Conservation (phyloP, 495 filamentous ascomycete species). For the Mytilinidion resinicola region DNA sequence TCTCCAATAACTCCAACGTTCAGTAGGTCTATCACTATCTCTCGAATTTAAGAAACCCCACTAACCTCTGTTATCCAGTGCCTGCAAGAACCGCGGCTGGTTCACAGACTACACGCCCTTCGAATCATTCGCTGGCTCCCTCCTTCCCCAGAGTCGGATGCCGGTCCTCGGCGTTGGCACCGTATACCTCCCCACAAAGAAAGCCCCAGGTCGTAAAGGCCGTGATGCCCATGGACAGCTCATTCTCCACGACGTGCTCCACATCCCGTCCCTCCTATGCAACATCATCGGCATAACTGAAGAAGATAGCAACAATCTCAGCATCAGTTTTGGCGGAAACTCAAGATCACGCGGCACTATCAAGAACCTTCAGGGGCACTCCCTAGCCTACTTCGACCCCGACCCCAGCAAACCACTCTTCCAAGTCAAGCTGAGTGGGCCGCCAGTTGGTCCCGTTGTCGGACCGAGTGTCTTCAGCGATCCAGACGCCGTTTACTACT, state of each 20-base stretch:
- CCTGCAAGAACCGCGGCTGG: background rate
- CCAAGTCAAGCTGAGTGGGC: background rate
- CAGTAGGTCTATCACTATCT: background rate
- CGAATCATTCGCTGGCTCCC: background rate
- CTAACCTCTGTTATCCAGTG: background rate
- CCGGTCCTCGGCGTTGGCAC: background rate
- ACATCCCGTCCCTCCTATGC: background rate
- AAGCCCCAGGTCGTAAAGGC: background rate
- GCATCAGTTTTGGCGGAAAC: too few relatives aligned
- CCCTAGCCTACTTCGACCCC: background rate
- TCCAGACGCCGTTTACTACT: background rate
- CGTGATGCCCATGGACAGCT: background rate
- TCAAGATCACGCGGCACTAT: background rate
- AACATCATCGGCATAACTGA: background rate
- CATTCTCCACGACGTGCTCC: background rate
- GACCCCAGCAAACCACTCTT: background rate
- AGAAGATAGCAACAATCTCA: background rate
- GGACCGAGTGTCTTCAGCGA: background rate
- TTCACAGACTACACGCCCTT: background rate
- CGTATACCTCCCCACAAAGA: background rate
- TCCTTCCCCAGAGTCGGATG: background rate
- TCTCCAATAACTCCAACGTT: background rate
- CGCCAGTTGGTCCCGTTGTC: background rate
- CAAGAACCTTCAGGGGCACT: background rate
- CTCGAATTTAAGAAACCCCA: background rate